Conservation (phyloP, 257 asterid genomes). For the Paulownia fortunei region DNA sequence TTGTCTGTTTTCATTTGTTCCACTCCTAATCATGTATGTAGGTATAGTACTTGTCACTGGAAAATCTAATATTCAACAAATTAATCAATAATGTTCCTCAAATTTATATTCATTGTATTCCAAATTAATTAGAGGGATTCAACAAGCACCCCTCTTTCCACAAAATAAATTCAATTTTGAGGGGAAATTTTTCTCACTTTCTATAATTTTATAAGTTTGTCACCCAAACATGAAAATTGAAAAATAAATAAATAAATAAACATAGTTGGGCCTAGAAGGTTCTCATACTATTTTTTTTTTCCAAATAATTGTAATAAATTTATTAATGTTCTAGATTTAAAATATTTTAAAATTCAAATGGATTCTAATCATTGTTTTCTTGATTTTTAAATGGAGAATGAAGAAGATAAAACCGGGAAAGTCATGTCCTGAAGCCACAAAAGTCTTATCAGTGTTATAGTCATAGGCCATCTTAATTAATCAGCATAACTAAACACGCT, state of each 20-base stretch:
- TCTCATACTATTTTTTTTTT: too few species aligned
- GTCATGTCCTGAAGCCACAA: conserved; percentile 18
- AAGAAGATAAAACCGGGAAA: conserved; percentile 18
- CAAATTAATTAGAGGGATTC: conserved; percentile 1
- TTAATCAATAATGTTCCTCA: neutral
- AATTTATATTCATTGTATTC: neutral
- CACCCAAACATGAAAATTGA: too few species aligned
- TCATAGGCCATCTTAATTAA: neutral
- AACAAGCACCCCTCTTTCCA: neutral
- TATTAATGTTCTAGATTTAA: too few species aligned
- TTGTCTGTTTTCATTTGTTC: conserved; percentile 1
- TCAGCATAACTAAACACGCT: neutral
- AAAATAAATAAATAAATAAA: too few species aligned
- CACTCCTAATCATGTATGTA: neutral
- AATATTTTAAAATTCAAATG: too few species aligned
- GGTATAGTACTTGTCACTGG: neutral
- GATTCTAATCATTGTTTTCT: conserved; percentile 27
- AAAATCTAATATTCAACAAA: neutral
- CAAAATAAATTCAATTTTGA: too few species aligned
- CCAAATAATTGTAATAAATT: too few species aligned
- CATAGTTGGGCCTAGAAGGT: too few species aligned
- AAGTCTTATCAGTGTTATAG: conserved; percentile 13
- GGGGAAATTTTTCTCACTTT: too few species aligned
- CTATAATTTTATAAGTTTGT: too few species aligned
- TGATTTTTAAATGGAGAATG: conserved; percentile 14